Evolutionary conservation across 1,139 yeast genomes (phyloP).

Genomic region (Arxiozyma slooffiae): DNA sequence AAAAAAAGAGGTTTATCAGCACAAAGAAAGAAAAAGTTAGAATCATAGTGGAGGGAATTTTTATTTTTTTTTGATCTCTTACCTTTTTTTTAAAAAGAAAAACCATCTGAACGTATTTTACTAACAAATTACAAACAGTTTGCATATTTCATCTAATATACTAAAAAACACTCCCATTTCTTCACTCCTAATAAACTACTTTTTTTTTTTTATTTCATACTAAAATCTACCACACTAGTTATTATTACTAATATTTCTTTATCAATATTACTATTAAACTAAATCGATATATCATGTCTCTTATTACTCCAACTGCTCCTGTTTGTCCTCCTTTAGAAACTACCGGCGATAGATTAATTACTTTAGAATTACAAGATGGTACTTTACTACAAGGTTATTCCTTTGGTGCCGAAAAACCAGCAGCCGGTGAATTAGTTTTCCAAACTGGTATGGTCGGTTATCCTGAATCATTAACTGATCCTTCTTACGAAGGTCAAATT

Average conservation of each 20-base stretch:
- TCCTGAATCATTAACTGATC: constrained; percentile 97
- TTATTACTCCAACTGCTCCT: constrained; percentile 49
- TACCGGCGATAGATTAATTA: constrained; percentile 71
- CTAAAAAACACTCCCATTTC: neutral
- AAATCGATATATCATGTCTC: constrained; percentile 16
- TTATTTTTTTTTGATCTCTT: too few relatives aligned
- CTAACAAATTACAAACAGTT: neutral
- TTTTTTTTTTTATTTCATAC: too few relatives aligned
- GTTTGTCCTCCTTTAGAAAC: constrained; percentile 83
- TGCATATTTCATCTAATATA: neutral
- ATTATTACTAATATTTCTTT: neutral
- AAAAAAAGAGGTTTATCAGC: neutral
- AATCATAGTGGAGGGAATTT: neutral
- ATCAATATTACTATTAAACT: neutral
- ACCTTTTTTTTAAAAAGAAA: neutral
- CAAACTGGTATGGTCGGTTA: constrained; percentile 99
- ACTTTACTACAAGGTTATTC: constrained; percentile 89
- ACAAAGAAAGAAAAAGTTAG: too few relatives aligned
- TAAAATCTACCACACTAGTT: neutral
- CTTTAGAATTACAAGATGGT: constrained; percentile 89
- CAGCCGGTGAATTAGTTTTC: constrained; percentile 97
- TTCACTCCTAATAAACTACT: neutral
- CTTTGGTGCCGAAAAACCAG: constrained; percentile 79
- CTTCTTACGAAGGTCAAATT: constrained; percentile 96
- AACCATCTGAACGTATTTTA: too few relatives aligned